These are phyloP conservation scores for Draba incana DNA, from an alignment of 345 rosid genomes.

Conservation along the genomic window DNA sequence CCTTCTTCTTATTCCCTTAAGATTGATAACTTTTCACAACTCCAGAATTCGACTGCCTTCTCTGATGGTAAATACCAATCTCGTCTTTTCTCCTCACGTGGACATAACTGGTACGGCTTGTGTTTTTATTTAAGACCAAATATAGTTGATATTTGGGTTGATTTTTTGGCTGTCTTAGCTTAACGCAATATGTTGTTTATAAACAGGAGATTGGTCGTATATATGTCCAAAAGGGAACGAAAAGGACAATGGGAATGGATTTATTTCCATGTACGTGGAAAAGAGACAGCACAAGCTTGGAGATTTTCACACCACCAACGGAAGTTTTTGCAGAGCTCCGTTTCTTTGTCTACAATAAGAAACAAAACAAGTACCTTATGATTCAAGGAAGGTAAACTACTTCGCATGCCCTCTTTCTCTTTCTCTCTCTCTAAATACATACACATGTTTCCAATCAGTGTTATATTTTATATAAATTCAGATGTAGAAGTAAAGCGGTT, in stretches of 20 bases:
- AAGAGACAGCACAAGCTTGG: constrained; percentile 15
- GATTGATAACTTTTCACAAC: constrained; percentile 1
- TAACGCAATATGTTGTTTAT: neutral
- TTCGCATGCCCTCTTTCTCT: neutral
- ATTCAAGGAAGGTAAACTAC: constrained; percentile 19
- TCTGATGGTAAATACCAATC: constrained; percentile 21
- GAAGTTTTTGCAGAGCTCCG: constrained; percentile 11
- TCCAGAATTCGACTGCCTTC: neutral
- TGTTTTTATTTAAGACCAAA: neutral
- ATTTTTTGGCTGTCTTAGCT: too few relatives aligned
- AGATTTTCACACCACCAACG: neutral
- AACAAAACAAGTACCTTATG: neutral
- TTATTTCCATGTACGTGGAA: constrained; percentile 21
- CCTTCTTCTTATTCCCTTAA: constrained; percentile 19
- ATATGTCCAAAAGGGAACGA: constrained; percentile 24
- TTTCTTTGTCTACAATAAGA: constrained; percentile 22
- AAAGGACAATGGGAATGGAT: constrained; percentile 11
- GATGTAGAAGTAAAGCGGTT: constrained; percentile 18
- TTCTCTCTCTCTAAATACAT: neutral
- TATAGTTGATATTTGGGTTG: too few relatives aligned
- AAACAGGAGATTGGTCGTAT: constrained; percentile 21
- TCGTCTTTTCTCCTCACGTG: constrained; percentile 20
- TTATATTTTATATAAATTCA: neutral
- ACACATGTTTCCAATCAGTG: neutral
- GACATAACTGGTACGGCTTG: constrained; percentile 10